Evolutionary conservation across 352 stramenopile genomes (phyloP).

Genomic region (Bremia lactucae): DNA sequence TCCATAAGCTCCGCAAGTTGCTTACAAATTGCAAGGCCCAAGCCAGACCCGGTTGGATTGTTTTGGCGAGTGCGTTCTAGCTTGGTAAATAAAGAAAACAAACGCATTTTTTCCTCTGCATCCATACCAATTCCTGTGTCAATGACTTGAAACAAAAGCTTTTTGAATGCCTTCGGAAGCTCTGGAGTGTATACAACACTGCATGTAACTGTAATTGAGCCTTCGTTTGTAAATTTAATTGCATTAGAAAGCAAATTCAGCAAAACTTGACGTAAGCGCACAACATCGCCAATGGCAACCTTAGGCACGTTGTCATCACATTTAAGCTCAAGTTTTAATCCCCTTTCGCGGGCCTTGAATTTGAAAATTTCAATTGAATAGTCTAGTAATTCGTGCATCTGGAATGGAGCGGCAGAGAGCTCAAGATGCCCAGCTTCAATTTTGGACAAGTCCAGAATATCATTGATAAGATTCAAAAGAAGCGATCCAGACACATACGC

Average conservation of each 20-base stretch:
- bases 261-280: conserved; percentile 67
- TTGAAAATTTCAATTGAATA: conserved; percentile 87
- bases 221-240: conserved; percentile 82
- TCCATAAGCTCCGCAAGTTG: conserved; percentile 85
- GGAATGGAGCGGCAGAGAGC: conserved; percentile 77
- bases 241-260: conserved; percentile 81
- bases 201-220: conserved; percentile 71
- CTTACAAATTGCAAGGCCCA: conserved; percentile 83
- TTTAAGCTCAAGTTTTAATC: conserved; percentile 77
- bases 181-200: conserved; percentile 57
- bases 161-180: conserved; percentile 50
- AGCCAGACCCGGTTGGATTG: conserved; percentile 78
- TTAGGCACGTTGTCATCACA: conserved; percentile 51
- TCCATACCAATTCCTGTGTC: conserved; percentile 79
- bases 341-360: conserved; percentile 76
- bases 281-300: conserved; percentile 67
- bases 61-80: conserved; percentile 70
- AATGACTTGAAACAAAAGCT: conserved; percentile 78
- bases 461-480: conserved; percentile 88
- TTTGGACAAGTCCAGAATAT: conserved; percentile 89
- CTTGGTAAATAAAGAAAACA: conserved; percentile 81
- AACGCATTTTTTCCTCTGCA: conserved; percentile 60
- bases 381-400: conserved; percentile 72
- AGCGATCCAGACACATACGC: conserved; percentile 76
- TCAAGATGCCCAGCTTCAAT: conserved; percentile 88